Percentiles rank a stretch among this genome's conserved stretches.
Evolutionary conservation across 257 asterid species (phyloP).

Genomic region (Nicotiana undulata): DNA sequence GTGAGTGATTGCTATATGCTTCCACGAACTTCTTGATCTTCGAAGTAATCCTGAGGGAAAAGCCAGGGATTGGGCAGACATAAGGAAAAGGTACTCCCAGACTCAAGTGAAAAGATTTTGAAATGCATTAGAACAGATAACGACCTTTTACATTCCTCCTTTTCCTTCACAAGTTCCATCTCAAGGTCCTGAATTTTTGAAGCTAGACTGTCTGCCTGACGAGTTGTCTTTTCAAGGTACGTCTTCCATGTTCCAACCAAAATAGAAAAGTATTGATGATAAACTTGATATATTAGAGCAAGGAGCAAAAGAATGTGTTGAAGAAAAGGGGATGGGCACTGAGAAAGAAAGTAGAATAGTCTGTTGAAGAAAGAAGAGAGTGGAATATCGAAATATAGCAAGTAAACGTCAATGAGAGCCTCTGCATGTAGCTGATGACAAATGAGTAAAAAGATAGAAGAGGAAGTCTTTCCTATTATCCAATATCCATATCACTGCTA

Average conservation of each 20-base stretch:
- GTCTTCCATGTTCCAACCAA: conserved; percentile 34
- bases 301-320: not conserved
- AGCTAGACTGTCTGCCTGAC: conserved; percentile 45
- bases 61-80: conserved; percentile 9
- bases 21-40: conserved; percentile 66
- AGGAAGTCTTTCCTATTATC: not conserved
- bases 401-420: not conserved
- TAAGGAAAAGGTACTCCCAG: not conserved
- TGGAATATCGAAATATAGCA: not conserved
- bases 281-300: not conserved
- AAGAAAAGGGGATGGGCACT: not conserved
- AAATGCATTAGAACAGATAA: not conserved
- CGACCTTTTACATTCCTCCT: conserved; percentile 74
- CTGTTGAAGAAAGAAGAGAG: not conserved
- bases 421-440: not conserved
- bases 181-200: conserved; percentile 62
- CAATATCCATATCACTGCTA: not conserved
- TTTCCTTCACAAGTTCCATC: conserved; percentile 53
- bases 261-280: conserved; percentile 7
- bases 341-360: not conserved
- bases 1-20: conserved; percentile 59
- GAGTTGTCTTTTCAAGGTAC: conserved; percentile 52
- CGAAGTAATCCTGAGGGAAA: conserved; percentile 40
- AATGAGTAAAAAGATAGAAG: not conserved
- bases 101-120: not conserved